Evolutionary conservation across 371 early-diverging fungal genomes (phyloP).

Genomic region (Apophysomyces sp.): DNA sequence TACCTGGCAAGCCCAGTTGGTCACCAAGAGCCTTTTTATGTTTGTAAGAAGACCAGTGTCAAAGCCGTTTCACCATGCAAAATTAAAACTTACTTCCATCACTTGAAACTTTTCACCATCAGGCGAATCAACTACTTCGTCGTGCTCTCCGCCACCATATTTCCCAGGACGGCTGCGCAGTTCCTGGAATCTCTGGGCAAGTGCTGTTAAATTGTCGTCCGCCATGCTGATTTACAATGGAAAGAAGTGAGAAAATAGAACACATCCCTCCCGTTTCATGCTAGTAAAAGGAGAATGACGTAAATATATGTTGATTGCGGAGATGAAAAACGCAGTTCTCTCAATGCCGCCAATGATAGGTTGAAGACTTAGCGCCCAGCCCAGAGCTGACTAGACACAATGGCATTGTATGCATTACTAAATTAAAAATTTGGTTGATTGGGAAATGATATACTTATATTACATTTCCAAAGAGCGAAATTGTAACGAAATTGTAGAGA

Average conservation of each 20-base stretch:
- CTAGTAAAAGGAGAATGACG: too few species aligned
- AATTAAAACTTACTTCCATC: slow-evolving; percentile 34
- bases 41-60: too few species aligned
- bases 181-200: slow-evolving; percentile 36
- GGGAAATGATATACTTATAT: too few species aligned
- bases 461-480: too few species aligned
- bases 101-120: slow-evolving; percentile 55
- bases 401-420: too few species aligned
- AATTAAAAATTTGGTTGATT: too few species aligned
- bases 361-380: too few species aligned
- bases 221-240: slow-evolving; percentile 10
- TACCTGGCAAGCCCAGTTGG: slow-evolving; percentile 43
- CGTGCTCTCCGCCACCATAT: slow-evolving; percentile 52
- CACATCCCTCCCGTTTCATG: neutral
- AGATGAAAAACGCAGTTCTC: too few species aligned
- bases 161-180: slow-evolving; percentile 51
- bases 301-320: too few species aligned
- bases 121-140: slow-evolving; percentile 50
- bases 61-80: neutral
- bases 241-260: neutral
- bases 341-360: too few species aligned
- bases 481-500: too few species aligned
- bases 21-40: slow-evolving; percentile 32
- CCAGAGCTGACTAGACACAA: too few species aligned
- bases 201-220: slow-evolving; percentile 28